A percentile compares a stretch with the other conserved stretches of the same genome.
Conservation (phyloP, 495 filamentous ascomycete species). For the Chaetomidium leptoderma region DNA sequence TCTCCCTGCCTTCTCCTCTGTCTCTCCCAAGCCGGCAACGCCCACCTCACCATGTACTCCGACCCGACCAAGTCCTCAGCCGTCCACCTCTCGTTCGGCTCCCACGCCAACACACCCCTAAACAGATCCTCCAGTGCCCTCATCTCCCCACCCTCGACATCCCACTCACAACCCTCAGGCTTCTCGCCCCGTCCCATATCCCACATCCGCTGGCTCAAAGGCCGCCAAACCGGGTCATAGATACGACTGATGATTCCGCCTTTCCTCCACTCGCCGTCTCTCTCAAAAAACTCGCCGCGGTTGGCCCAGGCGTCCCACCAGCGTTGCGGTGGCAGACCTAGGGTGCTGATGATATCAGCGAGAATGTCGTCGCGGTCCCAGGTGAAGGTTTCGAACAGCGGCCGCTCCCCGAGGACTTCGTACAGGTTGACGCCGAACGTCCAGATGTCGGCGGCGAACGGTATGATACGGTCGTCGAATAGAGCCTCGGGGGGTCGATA, state of each 20-base stretch:
- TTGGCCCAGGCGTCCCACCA: slow-evolving; percentile 3
- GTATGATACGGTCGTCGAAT: not conserved
- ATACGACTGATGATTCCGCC: not conserved
- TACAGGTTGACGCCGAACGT: slow-evolving; percentile 1
- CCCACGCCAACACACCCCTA: slow-evolving; percentile 35
- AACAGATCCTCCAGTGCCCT: slow-evolving; percentile 34
- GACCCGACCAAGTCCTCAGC: slow-evolving; percentile 27
- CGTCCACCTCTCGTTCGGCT: slow-evolving; percentile 34
- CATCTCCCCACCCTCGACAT: slow-evolving; percentile 26
- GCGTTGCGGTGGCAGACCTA: not conserved
- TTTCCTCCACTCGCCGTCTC: slow-evolving; percentile 1
- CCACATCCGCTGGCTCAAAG: slow-evolving; percentile 28
- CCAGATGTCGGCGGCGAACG: slow-evolving; percentile 3
- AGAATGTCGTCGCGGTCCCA: not conserved
- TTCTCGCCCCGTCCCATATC: slow-evolving; percentile 35
- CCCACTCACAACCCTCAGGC: slow-evolving; percentile 31
- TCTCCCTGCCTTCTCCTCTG: not conserved
- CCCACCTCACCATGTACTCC: slow-evolving; percentile 22
- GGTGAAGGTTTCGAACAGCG: not conserved
- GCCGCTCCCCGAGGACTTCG: not conserved
- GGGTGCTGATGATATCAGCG: not conserved
- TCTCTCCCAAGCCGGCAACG: slow-evolving; percentile 18
- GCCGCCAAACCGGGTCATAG: not conserved
- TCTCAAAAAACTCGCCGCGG: not conserved
- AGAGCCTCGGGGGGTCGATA: not conserved